phyloP scores from a whole-genome alignment of 768 basidiomycete genomes.

The Leucosporidium yakuticum region DNA sequence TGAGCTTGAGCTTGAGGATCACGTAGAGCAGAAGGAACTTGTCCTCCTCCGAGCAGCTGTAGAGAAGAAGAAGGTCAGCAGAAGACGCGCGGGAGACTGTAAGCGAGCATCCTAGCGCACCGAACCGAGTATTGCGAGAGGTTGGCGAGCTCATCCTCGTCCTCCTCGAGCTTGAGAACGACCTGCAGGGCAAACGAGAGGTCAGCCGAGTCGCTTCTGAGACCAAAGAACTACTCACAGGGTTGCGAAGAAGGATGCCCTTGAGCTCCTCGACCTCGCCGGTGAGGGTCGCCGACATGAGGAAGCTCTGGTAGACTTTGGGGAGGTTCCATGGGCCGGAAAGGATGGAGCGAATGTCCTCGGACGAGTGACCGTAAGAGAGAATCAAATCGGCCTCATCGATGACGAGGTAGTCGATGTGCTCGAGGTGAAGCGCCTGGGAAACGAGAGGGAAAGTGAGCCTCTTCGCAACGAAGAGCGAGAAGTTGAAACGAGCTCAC shows the following conservation, averaged over 20 bases:
- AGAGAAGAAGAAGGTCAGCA: background rate
- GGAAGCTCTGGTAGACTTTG: conserved; percentile 78
- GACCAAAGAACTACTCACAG: conserved; percentile 53
- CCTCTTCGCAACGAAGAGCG: background rate
- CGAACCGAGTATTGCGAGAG: conserved; percentile 79
- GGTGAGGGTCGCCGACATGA: conserved; percentile 97
- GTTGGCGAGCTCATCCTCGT: conserved; percentile 69
- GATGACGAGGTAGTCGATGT: conserved; percentile 80
- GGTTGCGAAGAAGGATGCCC: conserved; percentile 76
- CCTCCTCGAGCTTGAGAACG: conserved; percentile 80
- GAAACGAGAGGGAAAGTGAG: background rate
- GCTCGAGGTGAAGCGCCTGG: conserved; percentile 59
- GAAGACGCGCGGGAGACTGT: background rate
- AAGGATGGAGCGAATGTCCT: conserved; percentile 68
- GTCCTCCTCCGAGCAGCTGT: conserved; percentile 83
- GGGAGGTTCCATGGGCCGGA: conserved; percentile 57
- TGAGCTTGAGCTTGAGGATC: conserved; percentile 88
- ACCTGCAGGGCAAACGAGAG: conserved; percentile 50
- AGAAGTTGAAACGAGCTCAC: conserved; percentile 44
- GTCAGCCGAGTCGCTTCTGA: too few species aligned
- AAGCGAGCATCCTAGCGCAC: conserved; percentile 45
- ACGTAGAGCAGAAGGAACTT: conserved; percentile 96
- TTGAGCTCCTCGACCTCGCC: conserved; percentile 90
- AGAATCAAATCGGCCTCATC: conserved; percentile 97
- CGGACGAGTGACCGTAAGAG: conserved; percentile 86